phyloP scores from a whole-genome alignment of 2,329 filamentous ascomycete genomes.

The Gaeumannomyces tritici region DNA sequence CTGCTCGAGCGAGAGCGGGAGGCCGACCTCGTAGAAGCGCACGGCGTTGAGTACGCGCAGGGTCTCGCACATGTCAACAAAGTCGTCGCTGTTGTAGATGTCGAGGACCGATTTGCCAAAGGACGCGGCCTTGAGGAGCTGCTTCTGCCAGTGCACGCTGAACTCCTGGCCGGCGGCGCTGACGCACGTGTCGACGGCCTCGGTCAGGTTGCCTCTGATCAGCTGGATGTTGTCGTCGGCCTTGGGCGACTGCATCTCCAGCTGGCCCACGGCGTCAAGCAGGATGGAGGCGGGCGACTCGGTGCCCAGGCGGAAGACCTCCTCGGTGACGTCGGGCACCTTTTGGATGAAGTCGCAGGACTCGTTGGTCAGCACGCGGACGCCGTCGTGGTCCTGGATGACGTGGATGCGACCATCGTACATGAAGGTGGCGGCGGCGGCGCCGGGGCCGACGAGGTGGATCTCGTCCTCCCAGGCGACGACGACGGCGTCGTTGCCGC shows the following conservation, averaged over 20 bases:
- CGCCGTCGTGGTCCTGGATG: conserved; percentile 74
- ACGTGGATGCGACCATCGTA: conserved; percentile 90
- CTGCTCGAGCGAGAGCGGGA: conserved; percentile 88
- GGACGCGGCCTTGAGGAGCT: conserved; percentile 88
- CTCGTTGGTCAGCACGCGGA: conserved; percentile 81
- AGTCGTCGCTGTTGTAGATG: conserved; percentile 96
- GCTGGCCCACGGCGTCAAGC: conserved; percentile 80
- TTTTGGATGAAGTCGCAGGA: conserved; percentile 97
- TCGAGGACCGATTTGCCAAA: conserved; percentile 97
- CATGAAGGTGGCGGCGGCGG: conserved; percentile 66
- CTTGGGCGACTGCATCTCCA: conserved; percentile 91
- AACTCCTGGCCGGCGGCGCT: conserved; percentile 91
- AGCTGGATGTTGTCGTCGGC: conserved; percentile 96
- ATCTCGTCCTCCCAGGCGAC: conserved; percentile 98
- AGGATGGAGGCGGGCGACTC: conserved; percentile 87
- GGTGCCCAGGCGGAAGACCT: conserved; percentile 82
- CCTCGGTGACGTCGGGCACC: conserved; percentile 75
- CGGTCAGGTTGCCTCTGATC: conserved; percentile 76
- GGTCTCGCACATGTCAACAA: conserved; percentile 96
- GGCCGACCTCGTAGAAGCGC: conserved; percentile 80
- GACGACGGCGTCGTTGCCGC: conserved; percentile 85
- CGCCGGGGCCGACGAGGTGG: conserved; percentile 80
- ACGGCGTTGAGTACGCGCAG: conserved; percentile 87
- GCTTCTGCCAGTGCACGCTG: conserved; percentile 85
- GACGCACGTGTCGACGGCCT: conserved; percentile 90